A percentile compares a stretch with the other conserved stretches of the same genome.
These are phyloP conservation scores for Penstemon barbatus DNA, from an alignment of 257 asterid genomes.

Conservation along the genomic window DNA sequence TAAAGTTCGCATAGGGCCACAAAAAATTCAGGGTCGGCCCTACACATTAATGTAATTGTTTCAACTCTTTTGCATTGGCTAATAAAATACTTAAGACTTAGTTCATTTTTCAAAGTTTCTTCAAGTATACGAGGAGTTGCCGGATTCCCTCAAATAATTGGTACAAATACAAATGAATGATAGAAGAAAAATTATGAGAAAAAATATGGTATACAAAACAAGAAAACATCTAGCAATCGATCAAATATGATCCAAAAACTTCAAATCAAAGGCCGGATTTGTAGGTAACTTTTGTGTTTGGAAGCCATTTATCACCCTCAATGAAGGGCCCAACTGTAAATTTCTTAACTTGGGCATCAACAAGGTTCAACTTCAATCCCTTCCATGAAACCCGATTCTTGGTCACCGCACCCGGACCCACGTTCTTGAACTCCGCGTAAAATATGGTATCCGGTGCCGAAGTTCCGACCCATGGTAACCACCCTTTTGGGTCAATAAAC, in stretches of 20 bases:
- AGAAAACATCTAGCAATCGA: no score
- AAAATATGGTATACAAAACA: no score
- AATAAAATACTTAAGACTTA: no score
- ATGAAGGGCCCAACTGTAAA: slow-evolving; percentile 66
- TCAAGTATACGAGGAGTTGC: no score
- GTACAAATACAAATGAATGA: no score
- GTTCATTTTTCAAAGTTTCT: no score
- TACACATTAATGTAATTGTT: no score
- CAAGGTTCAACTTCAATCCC: slow-evolving; percentile 66
- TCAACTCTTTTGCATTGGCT: no score
- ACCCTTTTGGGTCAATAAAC: slow-evolving; percentile 62
- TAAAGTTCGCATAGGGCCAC: no score
- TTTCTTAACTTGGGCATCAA: slow-evolving; percentile 40
- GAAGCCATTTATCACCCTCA: slow-evolving; percentile 63
- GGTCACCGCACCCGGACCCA: slow-evolving; percentile 65
- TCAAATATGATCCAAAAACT: not conserved
- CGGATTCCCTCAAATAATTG: no score
- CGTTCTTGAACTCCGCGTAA: slow-evolving; percentile 64
- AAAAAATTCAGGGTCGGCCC: no score
- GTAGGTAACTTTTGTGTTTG: slow-evolving; percentile 46
- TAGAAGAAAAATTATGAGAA: no score
- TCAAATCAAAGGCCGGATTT: slow-evolving; percentile 56
- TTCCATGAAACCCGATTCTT: slow-evolving; percentile 69
- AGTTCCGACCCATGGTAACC: slow-evolving; percentile 89
- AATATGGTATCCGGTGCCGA: slow-evolving; percentile 69